These are phyloP conservation scores for Alloascoidea hylecoeti DNA, from an alignment of 805 yeast genomes.

Conservation along the genomic window DNA sequence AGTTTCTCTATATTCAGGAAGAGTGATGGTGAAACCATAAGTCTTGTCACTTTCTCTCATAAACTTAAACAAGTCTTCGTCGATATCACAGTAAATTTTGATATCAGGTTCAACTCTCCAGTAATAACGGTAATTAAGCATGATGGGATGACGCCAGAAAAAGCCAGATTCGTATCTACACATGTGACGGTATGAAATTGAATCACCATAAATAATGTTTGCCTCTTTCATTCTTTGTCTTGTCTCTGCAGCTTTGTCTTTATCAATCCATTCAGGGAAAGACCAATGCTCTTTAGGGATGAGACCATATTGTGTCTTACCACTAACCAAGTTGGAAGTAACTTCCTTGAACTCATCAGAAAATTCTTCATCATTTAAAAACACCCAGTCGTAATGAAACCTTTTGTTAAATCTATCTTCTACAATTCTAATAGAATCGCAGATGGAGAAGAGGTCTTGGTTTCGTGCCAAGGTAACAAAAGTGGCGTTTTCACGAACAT, in stretches of 20 bases:
- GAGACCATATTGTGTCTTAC: conserved; percentile 61
- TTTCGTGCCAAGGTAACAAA: conserved; percentile 74
- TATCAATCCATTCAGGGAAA: conserved; percentile 74
- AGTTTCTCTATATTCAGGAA: conserved; percentile 57
- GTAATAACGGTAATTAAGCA: conserved; percentile 74
- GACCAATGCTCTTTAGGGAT: conserved; percentile 85
- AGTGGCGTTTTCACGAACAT: conserved; percentile 46
- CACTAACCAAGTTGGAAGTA: conserved; percentile 59
- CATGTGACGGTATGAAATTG: conserved; percentile 75
- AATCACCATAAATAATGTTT: conserved; percentile 48
- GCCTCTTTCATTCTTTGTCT: conserved; percentile 37
- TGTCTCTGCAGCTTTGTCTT: conserved; percentile 42
- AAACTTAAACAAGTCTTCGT: conserved; percentile 67
- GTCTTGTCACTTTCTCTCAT: conserved; percentile 66
- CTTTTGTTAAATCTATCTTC: conserved; percentile 83
- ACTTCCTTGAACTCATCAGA: conserved; percentile 63
- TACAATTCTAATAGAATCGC: conserved; percentile 55
- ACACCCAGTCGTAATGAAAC: conserved; percentile 89
- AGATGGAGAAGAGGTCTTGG: conserved; percentile 46
- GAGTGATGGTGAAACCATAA: conserved; percentile 66
- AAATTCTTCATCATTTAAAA: conserved; percentile 79
- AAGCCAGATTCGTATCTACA: conserved; percentile 87
- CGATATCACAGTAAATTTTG: conserved; percentile 68
- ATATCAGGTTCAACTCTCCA: conserved; percentile 93
- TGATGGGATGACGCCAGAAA: conserved; percentile 64